These are phyloP conservation scores for Myriangium duriaei DNA, from an alignment of 2,329 filamentous ascomycete genomes.

Conservation along the genomic window DNA sequence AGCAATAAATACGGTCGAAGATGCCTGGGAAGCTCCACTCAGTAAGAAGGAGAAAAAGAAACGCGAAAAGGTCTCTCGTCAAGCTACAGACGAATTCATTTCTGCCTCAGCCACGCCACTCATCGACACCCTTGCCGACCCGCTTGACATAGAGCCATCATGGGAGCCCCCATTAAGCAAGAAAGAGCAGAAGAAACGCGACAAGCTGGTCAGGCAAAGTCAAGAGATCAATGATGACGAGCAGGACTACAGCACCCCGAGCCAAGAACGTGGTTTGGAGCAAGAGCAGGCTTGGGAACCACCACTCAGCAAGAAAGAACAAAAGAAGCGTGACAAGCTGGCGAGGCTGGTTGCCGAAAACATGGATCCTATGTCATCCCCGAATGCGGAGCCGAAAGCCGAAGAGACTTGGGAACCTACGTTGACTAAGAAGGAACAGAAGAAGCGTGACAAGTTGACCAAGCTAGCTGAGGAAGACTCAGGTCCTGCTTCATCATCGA, in stretches of 20 bases:
- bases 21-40: constrained; percentile 22
- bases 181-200: constrained; percentile 39
- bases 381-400: constrained; percentile 12
- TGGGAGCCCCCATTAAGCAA: constrained; percentile 30
- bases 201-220: constrained; percentile 25
- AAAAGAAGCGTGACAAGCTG: constrained; percentile 14
- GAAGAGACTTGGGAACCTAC: constrained; percentile 23
- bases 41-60: constrained; percentile 29
- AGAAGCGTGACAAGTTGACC: constrained; percentile 33
- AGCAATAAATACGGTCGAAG: constrained; percentile 5
- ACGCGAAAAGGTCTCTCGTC: constrained; percentile 25
- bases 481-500: not conserved
- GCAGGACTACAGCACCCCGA: not conserved
- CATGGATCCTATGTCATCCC: not conserved
- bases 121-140: too few species aligned
- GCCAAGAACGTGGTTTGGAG: not conserved
- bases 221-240: not conserved
- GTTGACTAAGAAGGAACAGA: constrained; percentile 26
- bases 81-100: constrained; percentile 8
- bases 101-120: not conserved
- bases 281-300: constrained; percentile 14
- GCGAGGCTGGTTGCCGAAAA: too few species aligned
- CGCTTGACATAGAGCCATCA: constrained; percentile 12
- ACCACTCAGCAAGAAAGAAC: constrained; percentile 25
- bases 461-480: constrained; percentile 15